phyloP scores from a whole-genome alignment of 2,329 filamentous ascomycete species.

The Colletotrichum sp. region DNA sequence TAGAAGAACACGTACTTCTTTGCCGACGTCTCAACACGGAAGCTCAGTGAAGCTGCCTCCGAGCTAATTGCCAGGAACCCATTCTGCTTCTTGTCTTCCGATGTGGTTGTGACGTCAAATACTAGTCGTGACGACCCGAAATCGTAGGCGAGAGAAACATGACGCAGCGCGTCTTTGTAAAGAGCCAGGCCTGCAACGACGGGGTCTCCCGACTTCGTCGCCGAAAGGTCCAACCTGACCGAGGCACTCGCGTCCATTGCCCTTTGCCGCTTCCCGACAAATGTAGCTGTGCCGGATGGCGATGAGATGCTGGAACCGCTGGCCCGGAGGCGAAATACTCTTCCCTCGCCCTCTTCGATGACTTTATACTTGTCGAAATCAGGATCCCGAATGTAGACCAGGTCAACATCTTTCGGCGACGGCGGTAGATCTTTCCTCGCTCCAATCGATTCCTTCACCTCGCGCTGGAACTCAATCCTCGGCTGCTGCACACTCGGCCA shows the following conservation, averaged over 20 bases:
- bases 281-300: background rate
- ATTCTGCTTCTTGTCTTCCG: background rate
- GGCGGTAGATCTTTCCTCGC: background rate
- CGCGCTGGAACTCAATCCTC: background rate
- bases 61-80: fast-evolving
- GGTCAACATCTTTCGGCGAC: background rate
- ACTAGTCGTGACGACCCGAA: background rate
- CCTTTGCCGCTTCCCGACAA: constrained; percentile 5
- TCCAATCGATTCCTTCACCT: background rate
- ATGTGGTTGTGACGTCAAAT: background rate
- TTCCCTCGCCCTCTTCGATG: background rate
- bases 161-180: constrained; percentile 10
- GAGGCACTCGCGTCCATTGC: background rate
- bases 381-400: constrained; percentile 1
- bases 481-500: constrained; percentile 3
- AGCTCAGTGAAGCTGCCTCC: background rate
- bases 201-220: background rate
- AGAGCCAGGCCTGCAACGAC: constrained; percentile 1
- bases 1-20: background rate
- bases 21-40: background rate
- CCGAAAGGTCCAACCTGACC: background rate
- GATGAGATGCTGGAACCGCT: background rate
- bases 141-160: background rate
- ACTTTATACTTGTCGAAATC: background rate
- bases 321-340: background rate